Evolutionary conservation across 2,329 filamentous ascomycete genomes (phyloP).

Genomic region (Penicillium oxalicum): DNA sequence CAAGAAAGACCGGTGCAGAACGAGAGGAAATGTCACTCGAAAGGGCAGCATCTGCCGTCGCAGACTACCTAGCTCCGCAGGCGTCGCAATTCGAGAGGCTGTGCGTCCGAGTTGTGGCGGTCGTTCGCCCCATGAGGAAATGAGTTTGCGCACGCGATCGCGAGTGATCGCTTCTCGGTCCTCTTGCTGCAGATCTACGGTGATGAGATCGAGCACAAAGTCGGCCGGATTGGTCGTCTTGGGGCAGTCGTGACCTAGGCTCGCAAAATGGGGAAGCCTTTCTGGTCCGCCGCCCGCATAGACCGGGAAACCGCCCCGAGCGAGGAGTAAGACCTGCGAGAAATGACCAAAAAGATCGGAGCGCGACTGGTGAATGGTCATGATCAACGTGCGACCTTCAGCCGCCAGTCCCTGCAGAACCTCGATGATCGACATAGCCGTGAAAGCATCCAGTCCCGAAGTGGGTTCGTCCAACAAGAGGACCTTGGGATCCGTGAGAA

Average conservation of each 20-base stretch:
- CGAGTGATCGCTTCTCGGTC: slow-evolving; percentile 57
- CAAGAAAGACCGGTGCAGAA: slow-evolving; percentile 61
- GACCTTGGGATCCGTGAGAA: slow-evolving; percentile 67
- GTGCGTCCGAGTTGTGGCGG: slow-evolving; percentile 17
- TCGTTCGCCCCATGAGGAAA: slow-evolving; percentile 51
- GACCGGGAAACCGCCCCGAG: slow-evolving; percentile 61
- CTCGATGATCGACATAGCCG: slow-evolving; percentile 69
- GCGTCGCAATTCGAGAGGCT: slow-evolving; percentile 52
- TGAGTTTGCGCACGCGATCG: slow-evolving; percentile 55
- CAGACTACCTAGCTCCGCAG: slow-evolving; percentile 65
- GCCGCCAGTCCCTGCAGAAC: slow-evolving; percentile 64
- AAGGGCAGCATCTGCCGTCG: slow-evolving; percentile 60
- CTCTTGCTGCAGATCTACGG: slow-evolving; percentile 64
- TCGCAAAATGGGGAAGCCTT: slow-evolving; percentile 61
- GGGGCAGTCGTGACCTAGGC: slow-evolving; percentile 59
- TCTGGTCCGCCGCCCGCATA: slow-evolving; percentile 58
- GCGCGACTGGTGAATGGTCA: slow-evolving; percentile 73
- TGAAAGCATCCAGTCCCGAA: slow-evolving; percentile 71
- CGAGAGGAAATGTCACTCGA: slow-evolving; percentile 57
- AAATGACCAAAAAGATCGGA: slow-evolving; percentile 68
- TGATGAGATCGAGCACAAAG: slow-evolving; percentile 71
- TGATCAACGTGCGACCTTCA: slow-evolving; percentile 66
- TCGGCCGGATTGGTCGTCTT: slow-evolving; percentile 69
- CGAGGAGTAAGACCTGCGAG: slow-evolving; percentile 64
- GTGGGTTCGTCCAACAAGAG: slow-evolving; percentile 71